A percentile compares a stretch with the other conserved stretches of the same genome.
Conservation (phyloP, 2,329 filamentous ascomycete genomes). For the Aspergillus costaricaensis region DNA sequence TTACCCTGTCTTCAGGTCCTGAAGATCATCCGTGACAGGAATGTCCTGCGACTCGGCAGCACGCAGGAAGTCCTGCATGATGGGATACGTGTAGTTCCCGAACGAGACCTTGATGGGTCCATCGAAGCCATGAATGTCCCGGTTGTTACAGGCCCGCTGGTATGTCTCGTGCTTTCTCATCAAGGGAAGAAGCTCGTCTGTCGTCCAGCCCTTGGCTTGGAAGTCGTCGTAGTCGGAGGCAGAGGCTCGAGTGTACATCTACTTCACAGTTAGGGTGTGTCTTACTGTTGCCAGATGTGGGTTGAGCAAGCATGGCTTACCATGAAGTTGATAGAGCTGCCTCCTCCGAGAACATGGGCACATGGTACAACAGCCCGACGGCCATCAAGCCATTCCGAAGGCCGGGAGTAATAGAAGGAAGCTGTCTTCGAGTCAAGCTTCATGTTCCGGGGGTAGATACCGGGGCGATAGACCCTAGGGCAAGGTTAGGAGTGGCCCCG, state of each 20-base stretch:
- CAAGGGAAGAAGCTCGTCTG: conserved; percentile 71
- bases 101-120: conserved; percentile 83
- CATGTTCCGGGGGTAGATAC: conserved; percentile 78
- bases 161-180: conserved; percentile 84
- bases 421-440: conserved; percentile 79
- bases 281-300: neutral
- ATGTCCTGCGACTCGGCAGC: conserved; percentile 74
- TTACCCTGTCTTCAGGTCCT: conserved; percentile 60
- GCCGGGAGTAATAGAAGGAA: conserved; percentile 76
- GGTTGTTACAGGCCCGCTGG: conserved; percentile 65
- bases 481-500: neutral
- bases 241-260: conserved; percentile 74
- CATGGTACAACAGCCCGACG: conserved; percentile 73
- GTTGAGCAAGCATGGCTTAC: conserved; percentile 38
- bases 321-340: conserved; percentile 78
- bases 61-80: conserved; percentile 78
- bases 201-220: conserved; percentile 76
- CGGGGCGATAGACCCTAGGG: conserved; percentile 67
- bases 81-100: conserved; percentile 76
- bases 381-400: conserved; percentile 71
- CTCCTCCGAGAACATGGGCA: conserved; percentile 71
- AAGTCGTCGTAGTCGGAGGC: conserved; percentile 77
- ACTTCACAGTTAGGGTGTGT: neutral
- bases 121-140: conserved; percentile 69
- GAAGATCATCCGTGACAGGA: conserved; percentile 72